Evolutionary conservation across 2,329 filamentous ascomycete genomes (phyloP), one percentile per base, ranked within the genome.

Genomic region (Neonectria neomacrospora): DNA sequence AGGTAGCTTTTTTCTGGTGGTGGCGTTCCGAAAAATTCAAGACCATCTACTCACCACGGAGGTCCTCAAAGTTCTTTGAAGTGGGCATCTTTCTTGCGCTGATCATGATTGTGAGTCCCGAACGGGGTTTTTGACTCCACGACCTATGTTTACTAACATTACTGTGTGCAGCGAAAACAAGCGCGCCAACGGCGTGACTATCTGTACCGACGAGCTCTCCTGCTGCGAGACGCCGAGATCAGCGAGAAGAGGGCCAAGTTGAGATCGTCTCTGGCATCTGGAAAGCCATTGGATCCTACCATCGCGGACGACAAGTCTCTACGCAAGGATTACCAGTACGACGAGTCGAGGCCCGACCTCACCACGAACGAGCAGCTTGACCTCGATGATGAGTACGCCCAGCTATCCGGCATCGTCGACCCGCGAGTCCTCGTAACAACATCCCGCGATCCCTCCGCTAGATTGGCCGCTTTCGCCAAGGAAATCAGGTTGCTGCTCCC

Each of bases 351-450:
- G 23, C 85, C 86, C 22, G 91, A 94, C 71, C 81, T 89, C 58
- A 88, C 84, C 3, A 82, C 83, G 18, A 86, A 92, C 61, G 90
- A 93, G 61, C 85, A 90, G 76, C 80, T 93, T 18, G 90, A 92
- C 58, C 80, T 96, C 20, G 93, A 96, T 75, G 93, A 97, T 74
- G 95, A 98, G 80, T 98, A 97, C 77, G 88, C 91, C 23, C 89
- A 94, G 70, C 87, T 97, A 1, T 96, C 92, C n/a, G 96, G 96
- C 32, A 88, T 98, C 41, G 88, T 96, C 39, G 96, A 98, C 71
- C 94, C 95, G 7, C 86, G 94, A 56, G 90, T 97, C 4, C 86
- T 98, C 7, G 92, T 97, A 54, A 97, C 95, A 23, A 99, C 96
- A 3, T 96, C 92, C 48, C 88, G 96, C 74, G 91, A 95, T 69